Evolutionary conservation across 345 rosid species (phyloP).

Genomic region (Psidium friedrichsthalianum): DNA sequence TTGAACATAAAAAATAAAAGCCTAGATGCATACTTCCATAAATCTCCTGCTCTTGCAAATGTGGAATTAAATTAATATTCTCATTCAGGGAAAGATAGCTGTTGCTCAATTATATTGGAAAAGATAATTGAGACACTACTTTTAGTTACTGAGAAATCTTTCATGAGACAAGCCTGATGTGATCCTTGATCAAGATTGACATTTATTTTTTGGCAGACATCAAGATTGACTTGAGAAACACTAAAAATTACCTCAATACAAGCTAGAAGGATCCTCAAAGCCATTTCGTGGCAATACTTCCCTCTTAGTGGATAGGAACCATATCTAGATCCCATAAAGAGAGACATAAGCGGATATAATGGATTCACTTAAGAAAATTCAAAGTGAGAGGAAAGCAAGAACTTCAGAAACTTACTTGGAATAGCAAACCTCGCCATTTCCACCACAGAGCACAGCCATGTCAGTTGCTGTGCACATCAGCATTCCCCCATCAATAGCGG

Average conservation of each 20-base stretch:
- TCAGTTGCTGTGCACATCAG: constrained; percentile 99
- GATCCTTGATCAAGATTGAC: not conserved
- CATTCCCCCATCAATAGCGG: constrained; percentile 91
- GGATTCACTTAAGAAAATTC: not conserved
- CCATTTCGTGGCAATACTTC: constrained; percentile 98
- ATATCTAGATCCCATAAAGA: constrained; percentile 34
- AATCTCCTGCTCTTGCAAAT: not conserved
- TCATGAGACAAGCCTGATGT: not conserved
- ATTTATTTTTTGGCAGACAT: not conserved
- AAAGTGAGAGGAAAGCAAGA: not conserved
- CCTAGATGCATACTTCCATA: not conserved
- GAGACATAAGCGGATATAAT: constrained; percentile 4
- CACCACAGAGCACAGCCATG: constrained; percentile 98
- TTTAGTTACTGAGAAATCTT: not conserved
- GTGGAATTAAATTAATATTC: not conserved
- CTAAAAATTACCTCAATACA: constrained; percentile 65
- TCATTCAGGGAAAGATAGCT: not conserved
- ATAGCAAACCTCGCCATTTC: constrained; percentile 98
- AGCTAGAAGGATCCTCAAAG: constrained; percentile 92
- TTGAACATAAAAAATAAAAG: not conserved
- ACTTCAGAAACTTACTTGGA: constrained; percentile 68
- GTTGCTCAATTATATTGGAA: not conserved
- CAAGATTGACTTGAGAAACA: not conserved
- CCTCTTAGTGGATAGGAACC: constrained; percentile 94
- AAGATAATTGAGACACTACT: not conserved